Conservation (phyloP, 2,329 filamentous ascomycete genomes). For the Phyllosticta citribraziliensis region DNA sequence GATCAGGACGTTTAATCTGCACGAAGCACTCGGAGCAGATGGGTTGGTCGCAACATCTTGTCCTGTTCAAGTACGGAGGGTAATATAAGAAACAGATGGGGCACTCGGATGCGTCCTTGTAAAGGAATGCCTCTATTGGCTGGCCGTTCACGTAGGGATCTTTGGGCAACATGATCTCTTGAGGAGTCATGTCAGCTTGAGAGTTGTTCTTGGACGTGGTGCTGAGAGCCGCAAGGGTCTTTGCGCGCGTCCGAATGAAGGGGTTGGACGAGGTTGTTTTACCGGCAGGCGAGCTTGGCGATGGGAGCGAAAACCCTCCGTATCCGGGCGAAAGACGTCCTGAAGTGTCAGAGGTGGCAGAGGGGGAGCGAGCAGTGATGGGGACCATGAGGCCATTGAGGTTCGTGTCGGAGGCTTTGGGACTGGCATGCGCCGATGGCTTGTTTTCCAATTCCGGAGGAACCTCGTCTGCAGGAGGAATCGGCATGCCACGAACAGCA, state of each 20-base stretch:
- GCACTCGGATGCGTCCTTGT: conserved; percentile 84
- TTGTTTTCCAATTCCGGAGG: conserved; percentile 51
- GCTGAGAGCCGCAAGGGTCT: conserved; percentile 75
- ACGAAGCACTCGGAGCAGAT: conserved; percentile 99
- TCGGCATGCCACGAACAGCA: conserved; percentile 70
- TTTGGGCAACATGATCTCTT: conserved; percentile 68
- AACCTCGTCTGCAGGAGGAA: conserved; percentile 76
- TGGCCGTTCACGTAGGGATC: conserved; percentile 93
- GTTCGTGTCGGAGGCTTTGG: conserved; percentile 47
- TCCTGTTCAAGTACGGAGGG: conserved; percentile 87
- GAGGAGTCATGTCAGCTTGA: conserved; percentile 60
- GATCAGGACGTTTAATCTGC: conserved; percentile 91
- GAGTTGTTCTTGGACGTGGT: conserved; percentile 66
- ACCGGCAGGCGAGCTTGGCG: conserved; percentile 44
- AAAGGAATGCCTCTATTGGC: conserved; percentile 81
- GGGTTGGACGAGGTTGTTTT: conserved; percentile 36
- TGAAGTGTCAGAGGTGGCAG: conserved; percentile 64
- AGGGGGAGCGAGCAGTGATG: conserved; percentile 66
- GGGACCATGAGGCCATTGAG: conserved; percentile 69
- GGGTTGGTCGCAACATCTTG: conserved; percentile 86
- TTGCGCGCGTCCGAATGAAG: conserved; percentile 74
- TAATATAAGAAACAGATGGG: conserved; percentile 97
- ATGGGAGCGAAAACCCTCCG: conserved; percentile 51
- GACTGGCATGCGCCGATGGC: conserved; percentile 29
- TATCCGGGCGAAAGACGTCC: conserved; percentile 49